Conservation (phyloP, 192 early-diverging fungal species). For the Linnemannia hyalina region DNA sequence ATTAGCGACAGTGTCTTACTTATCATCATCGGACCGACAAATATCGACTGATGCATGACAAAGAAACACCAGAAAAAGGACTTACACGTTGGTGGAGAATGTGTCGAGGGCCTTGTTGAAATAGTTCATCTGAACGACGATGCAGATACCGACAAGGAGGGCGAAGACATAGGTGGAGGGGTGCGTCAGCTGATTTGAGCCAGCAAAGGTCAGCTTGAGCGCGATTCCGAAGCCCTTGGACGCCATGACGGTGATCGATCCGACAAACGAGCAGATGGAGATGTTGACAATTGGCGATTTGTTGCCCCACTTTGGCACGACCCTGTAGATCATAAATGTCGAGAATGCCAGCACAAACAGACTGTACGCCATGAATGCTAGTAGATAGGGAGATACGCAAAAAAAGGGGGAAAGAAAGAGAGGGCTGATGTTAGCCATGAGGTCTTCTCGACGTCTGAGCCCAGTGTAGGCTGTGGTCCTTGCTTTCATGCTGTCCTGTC, state of each 20-base stretch:
- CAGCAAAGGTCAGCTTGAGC: conserved; percentile 91
- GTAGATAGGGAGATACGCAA: not conserved
- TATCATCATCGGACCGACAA: not conserved
- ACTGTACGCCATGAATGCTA: conserved; percentile 88
- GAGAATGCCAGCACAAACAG: conserved; percentile 73
- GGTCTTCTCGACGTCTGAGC: not conserved
- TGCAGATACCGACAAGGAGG: conserved; percentile 81
- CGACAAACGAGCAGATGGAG: conserved; percentile 96
- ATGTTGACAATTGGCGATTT: conserved; percentile 89
- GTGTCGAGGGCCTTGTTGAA: conserved; percentile 96
- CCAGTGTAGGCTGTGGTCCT: not conserved
- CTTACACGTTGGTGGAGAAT: conserved; percentile 91
- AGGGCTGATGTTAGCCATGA: not conserved
- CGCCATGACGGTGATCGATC: conserved; percentile 92
- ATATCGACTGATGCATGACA: not conserved
- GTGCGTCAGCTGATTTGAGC: conserved; percentile 92
- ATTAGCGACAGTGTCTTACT: not conserved
- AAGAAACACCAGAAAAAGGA: conserved; percentile 8
- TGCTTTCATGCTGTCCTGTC: not conserved
- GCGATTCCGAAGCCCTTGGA: conserved; percentile 96
- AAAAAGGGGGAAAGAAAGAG: not conserved
- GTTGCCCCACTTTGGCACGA: conserved; percentile 86
- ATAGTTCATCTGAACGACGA: conserved; percentile 97
- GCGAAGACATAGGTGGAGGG: conserved; percentile 92
- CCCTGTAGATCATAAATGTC: conserved; percentile 83